phyloP scores from a whole-genome alignment of 164 flowering plant genomes.

The Kalanchoe fedtschenkoi region DNA sequence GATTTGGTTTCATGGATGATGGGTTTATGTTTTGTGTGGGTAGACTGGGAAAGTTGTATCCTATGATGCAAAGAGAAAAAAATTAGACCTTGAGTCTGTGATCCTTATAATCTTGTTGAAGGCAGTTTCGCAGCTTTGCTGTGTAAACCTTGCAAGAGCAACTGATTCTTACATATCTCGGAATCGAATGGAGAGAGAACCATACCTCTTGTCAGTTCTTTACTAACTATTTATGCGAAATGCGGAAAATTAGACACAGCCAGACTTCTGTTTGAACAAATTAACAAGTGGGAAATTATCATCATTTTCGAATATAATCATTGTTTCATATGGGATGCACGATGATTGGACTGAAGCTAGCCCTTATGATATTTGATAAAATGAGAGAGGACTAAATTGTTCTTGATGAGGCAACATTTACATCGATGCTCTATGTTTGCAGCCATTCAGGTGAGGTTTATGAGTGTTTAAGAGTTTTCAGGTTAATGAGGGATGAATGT shows the following conservation, averaged over 20 bases:
- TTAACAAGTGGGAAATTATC: slow-evolving; percentile 1
- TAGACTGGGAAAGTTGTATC: slow-evolving; percentile 30
- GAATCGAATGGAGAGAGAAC: slow-evolving; percentile 20
- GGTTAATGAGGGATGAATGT: slow-evolving; percentile 30
- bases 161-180: slow-evolving; percentile 33
- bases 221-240: slow-evolving; percentile 40
- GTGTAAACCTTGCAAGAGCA: slow-evolving; percentile 26
- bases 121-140: slow-evolving; percentile 35
- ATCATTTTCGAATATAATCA: slow-evolving; percentile 42
- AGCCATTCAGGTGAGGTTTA: slow-evolving; percentile 56
- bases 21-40: slow-evolving; percentile 28
- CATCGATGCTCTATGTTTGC: slow-evolving; percentile 42
- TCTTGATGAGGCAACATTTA: slow-evolving; percentile 38
- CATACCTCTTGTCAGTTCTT: slow-evolving; percentile 24
- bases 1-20: slow-evolving; percentile 59
- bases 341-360: slow-evolving; percentile 25
- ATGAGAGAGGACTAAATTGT: slow-evolving; percentile 22
- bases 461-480: slow-evolving; percentile 37
- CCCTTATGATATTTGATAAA: slow-evolving; percentile 20
- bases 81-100: slow-evolving; percentile 25
- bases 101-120: slow-evolving; percentile 32
- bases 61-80: slow-evolving; percentile 24
- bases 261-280: slow-evolving; percentile 26
- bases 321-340: slow-evolving; percentile 39
- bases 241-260: slow-evolving; percentile 34